A percentile compares a stretch with the other conserved stretches of the same genome.
Evolutionary conservation across 2,329 filamentous ascomycete genomes (phyloP).

Genomic region (Herpotrichia juniperi): DNA sequence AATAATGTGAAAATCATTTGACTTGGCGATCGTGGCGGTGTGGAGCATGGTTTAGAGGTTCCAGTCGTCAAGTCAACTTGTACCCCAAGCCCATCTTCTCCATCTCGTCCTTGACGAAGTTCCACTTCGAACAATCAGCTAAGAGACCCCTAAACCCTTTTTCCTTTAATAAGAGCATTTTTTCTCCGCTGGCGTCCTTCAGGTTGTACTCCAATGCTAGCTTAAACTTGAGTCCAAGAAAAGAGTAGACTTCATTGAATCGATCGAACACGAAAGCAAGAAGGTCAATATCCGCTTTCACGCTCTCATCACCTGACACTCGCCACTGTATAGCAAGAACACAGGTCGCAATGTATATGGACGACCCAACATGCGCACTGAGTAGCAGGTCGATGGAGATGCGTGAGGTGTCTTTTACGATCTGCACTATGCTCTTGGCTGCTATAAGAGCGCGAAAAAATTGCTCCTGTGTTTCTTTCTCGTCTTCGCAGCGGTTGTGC

Average conservation of each 20-base stretch:
- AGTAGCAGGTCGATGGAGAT: slow-evolving; percentile 33
- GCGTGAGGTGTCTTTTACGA: slow-evolving; percentile 33
- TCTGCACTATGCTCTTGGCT: slow-evolving; percentile 30
- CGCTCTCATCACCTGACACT: slow-evolving; percentile 21
- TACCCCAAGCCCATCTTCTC: slow-evolving; percentile 15
- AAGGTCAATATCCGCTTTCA: slow-evolving; percentile 32
- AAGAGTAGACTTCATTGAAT: slow-evolving; percentile 29
- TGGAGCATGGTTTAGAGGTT: neutral
- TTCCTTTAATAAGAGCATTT: slow-evolving; percentile 20
- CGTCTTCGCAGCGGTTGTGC: slow-evolving; percentile 21
- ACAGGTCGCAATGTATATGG: slow-evolving; percentile 30
- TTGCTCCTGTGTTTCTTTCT: slow-evolving; percentile 6
- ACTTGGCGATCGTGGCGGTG: neutral
- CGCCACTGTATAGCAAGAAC: slow-evolving; percentile 37
- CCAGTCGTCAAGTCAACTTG: neutral
- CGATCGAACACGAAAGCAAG: slow-evolving; percentile 34
- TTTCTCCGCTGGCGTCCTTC: slow-evolving; percentile 12
- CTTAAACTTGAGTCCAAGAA: slow-evolving; percentile 37
- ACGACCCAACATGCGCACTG: slow-evolving; percentile 27
- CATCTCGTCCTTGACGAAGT: slow-evolving; percentile 17
- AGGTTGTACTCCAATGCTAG: slow-evolving; percentile 29
- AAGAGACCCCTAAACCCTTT: slow-evolving; percentile 32
- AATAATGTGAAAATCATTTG: neutral
- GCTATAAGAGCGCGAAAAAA: slow-evolving; percentile 27
- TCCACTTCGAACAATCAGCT: slow-evolving; percentile 36